Percentiles rank a stretch among this genome's conserved stretches.
These are phyloP conservation scores for Purpureocillium lavendulum DNA, from an alignment of 2,329 filamentous ascomycete genomes.

Conservation along the genomic window DNA sequence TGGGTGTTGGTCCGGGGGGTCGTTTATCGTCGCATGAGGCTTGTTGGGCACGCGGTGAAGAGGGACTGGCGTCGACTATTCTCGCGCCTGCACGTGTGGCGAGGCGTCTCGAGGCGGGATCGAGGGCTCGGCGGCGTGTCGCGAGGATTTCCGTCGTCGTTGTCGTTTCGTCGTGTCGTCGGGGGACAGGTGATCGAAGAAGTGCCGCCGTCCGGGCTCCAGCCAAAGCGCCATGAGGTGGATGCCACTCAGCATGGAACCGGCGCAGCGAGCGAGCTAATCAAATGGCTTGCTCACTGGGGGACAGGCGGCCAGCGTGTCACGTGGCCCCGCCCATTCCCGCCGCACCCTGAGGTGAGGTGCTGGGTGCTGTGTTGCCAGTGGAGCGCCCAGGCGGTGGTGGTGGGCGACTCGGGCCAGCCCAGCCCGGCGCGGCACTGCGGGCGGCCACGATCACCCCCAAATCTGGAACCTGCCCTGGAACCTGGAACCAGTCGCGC, in stretches of 20 bases:
- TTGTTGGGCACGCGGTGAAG: background rate
- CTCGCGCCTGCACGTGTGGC: background rate
- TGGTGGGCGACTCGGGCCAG: no score
- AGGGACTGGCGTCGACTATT: background rate
- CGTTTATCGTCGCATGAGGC: slow-evolving; percentile 22
- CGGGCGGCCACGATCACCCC: no score
- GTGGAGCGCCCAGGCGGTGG: no score
- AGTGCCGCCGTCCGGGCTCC: background rate
- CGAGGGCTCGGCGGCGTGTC: background rate
- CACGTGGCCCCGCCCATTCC: slow-evolving; percentile 3
- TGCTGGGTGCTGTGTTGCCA: no score
- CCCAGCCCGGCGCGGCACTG: no score
- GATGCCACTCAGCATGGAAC: no score
- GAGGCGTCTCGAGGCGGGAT: background rate
- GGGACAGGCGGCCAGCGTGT: slow-evolving; percentile 1
- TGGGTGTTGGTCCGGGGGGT: slow-evolving; percentile 11
- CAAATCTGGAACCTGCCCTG: no score
- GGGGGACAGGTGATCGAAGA: slow-evolving; percentile 1
- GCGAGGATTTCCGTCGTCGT: background rate
- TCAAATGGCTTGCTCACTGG: slow-evolving; percentile 1
- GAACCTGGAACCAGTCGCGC: no score
- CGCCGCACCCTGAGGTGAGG: no score
- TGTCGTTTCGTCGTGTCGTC: slow-evolving; percentile 1
- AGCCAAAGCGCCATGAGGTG: slow-evolving; percentile 1
- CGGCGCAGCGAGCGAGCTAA: background rate